Evolutionary conservation across 2,329 filamentous ascomycete species (phyloP).

Genomic region (Furcasterigmium sp.): DNA sequence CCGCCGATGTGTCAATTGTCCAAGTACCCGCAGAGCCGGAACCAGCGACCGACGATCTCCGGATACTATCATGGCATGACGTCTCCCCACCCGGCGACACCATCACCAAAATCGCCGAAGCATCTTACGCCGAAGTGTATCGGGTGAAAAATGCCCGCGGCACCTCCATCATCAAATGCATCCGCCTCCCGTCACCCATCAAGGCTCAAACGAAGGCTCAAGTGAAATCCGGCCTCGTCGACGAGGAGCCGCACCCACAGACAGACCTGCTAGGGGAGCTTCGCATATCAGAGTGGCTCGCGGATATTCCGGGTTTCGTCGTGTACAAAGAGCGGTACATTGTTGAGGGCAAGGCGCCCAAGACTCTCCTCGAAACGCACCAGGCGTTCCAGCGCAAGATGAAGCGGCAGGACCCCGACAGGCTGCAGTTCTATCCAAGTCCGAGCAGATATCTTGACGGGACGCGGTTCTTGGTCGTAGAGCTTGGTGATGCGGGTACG

Average conservation of each 20-base stretch:
- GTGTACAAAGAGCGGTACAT: constrained; percentile 61
- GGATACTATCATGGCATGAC: constrained; percentile 50
- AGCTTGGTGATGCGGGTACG: constrained; percentile 57
- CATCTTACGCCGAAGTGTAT: constrained; percentile 63
- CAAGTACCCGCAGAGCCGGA: constrained; percentile 8
- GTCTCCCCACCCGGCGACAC: constrained; percentile 47
- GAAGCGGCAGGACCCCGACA: constrained; percentile 49
- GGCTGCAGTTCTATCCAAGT: constrained; percentile 57
- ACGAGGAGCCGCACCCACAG: constrained; percentile 52
- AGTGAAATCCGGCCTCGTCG: constrained; percentile 46
- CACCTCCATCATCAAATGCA: constrained; percentile 61
- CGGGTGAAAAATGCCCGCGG: constrained; percentile 54
- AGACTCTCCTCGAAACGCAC: constrained; percentile 53
- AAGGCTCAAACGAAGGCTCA: constrained; percentile 53
- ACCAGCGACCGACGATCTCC: constrained; percentile 22
- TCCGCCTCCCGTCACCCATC: constrained; percentile 54
- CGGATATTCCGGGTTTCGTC: constrained; percentile 60
- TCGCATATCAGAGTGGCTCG: constrained; percentile 57
- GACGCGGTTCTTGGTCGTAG: constrained; percentile 56
- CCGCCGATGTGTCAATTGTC: constrained; percentile 7
- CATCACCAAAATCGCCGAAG: constrained; percentile 61
- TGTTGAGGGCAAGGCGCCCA: constrained; percentile 50
- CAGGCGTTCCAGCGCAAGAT: constrained; percentile 49
- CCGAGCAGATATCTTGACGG: constrained; percentile 54
- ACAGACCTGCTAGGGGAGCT: constrained; percentile 54